Conservation (phyloP, 371 early-diverging fungal genomes). For the Mortierella sp. region DNA sequence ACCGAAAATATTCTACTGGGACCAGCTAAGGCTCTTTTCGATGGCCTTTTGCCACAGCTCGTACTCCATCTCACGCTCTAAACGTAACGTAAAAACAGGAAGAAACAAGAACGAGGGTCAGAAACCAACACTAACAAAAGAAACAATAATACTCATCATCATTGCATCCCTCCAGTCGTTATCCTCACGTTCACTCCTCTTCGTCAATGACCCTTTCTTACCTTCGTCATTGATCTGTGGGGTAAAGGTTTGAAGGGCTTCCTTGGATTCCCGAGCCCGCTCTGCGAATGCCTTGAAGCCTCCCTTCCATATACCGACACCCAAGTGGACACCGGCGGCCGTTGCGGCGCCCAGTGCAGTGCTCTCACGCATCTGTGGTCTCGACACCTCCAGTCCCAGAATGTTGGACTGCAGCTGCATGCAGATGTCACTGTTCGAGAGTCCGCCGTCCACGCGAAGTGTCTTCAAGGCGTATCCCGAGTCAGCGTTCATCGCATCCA, state of each 20-base stretch:
- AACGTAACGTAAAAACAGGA: neutral
- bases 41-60: conserved; percentile 91
- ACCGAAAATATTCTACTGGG: conserved; percentile 27
- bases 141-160: neutral
- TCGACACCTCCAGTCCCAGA: conserved; percentile 84
- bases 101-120: neutral
- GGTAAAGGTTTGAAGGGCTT: conserved; percentile 55
- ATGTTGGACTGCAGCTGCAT: conserved; percentile 96
- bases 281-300: conserved; percentile 51
- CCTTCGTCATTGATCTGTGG: conserved; percentile 52
- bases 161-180: neutral
- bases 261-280: conserved; percentile 37
- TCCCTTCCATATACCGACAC: conserved; percentile 82
- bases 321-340: conserved; percentile 85
- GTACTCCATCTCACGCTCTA: conserved; percentile 75
- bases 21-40: conserved; percentile 79
- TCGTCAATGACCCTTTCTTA: neutral
- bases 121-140: conserved; percentile 36
- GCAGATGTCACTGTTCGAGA: conserved; percentile 89
- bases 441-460: conserved; percentile 94
- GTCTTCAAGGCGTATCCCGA: conserved; percentile 72
- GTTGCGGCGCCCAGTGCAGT: conserved; percentile 96
- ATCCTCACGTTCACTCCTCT: neutral
- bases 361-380: conserved; percentile 93
- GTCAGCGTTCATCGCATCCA: conserved; percentile 91